A percentile compares a stretch with the other conserved stretches of the same genome.
Evolutionary conservation across 805 yeast genomes (phyloP).

Genomic region (Ogataea pignaliae): DNA sequence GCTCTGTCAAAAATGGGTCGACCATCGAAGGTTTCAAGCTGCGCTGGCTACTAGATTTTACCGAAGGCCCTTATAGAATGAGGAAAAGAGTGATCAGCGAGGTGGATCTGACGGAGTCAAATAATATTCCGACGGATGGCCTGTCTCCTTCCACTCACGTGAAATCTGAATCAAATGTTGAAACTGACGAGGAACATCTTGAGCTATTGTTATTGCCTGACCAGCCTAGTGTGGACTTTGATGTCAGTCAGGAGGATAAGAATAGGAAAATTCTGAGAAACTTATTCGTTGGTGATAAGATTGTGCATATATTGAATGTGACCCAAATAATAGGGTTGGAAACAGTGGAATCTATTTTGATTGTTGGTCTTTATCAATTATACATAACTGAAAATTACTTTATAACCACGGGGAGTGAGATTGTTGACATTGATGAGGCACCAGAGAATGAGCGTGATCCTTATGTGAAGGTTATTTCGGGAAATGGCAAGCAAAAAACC

Average conservation of each 20-base stretch:
- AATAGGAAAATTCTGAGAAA: conserved; percentile 72
- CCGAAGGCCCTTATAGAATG: conserved; percentile 68
- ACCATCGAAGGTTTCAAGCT: conserved; percentile 16
- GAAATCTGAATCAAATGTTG: conserved; percentile 1
- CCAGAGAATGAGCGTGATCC: conserved; percentile 61
- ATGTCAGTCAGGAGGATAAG: conserved; percentile 50
- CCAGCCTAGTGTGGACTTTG: conserved; percentile 27
- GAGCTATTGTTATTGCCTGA: conserved; percentile 39
- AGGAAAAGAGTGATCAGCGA: conserved; percentile 56
- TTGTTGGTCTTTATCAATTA: conserved; percentile 59
- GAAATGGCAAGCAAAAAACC: conserved; percentile 16
- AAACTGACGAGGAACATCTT: conserved; percentile 6
- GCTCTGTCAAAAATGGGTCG: conserved; percentile 37
- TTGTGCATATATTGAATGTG: conserved; percentile 69
- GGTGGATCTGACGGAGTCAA: conserved; percentile 1
- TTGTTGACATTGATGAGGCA: conserved; percentile 64
- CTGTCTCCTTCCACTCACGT: background rate
- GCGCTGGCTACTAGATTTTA: conserved; percentile 54
- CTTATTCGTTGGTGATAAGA: conserved; percentile 64
- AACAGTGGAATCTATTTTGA: conserved; percentile 69
- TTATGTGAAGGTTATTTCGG: conserved; percentile 56
- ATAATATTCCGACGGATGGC: conserved; percentile 30
- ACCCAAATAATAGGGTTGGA: conserved; percentile 74
- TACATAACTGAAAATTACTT: conserved; percentile 71
- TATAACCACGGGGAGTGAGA: conserved; percentile 46